Evolutionary conservation across 768 basidiomycete species (phyloP).

Genomic region (Pisolithus albus): DNA sequence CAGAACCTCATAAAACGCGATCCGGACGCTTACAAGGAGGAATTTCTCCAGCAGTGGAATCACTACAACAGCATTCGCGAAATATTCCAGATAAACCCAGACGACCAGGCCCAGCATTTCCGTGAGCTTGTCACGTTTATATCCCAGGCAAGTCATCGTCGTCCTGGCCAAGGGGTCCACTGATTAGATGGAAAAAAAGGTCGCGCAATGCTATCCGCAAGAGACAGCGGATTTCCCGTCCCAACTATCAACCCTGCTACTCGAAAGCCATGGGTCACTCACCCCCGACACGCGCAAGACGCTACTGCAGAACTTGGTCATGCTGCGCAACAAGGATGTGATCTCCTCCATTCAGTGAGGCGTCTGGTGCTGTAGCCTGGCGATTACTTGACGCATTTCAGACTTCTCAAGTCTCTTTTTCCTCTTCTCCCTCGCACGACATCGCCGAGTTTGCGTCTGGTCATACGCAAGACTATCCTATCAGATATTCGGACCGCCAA

Average conservation of each 20-base stretch:
- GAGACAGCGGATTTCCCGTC: constrained; percentile 83
- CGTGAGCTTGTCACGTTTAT: constrained; percentile 87
- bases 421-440: constrained; percentile 93
- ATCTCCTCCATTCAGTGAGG: constrained; percentile 87
- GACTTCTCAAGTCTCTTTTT: constrained; percentile 86
- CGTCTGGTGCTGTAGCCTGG: constrained; percentile 1
- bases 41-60: constrained; percentile 95
- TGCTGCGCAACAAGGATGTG: constrained; percentile 88
- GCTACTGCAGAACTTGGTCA: constrained; percentile 85
- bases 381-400: constrained; percentile 26
- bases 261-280: constrained; percentile 70
- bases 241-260: constrained; percentile 70
- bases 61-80: constrained; percentile 85
- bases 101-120: constrained; percentile 81
- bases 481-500: constrained; percentile 92
- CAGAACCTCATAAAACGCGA: constrained; percentile 97
- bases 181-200: constrained; percentile 31
- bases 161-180: too few species aligned
- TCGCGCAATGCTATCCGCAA: constrained; percentile 89
- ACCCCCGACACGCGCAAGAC: constrained; percentile 77
- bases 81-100: constrained; percentile 76
- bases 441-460: constrained; percentile 72
- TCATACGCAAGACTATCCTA: constrained; percentile 90
- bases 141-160: constrained; percentile 47
- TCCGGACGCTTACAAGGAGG: constrained; percentile 83